Base-by-base conservation (phyloP, 1,139 yeast genomes). In the Pichia sp. region DNA sequence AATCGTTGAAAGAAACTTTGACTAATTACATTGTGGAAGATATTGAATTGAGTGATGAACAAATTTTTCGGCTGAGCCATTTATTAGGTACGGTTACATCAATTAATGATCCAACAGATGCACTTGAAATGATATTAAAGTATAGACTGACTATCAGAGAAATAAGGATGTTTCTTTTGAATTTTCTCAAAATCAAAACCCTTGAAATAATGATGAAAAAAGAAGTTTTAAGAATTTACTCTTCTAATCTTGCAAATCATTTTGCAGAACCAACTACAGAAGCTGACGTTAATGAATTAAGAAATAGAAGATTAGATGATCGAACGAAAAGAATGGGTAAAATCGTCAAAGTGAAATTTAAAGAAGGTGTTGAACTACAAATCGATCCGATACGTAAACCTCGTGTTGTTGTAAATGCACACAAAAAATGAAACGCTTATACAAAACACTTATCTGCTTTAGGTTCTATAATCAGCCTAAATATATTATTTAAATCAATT, bases 131-230 rank as follows among this genome's bases (percentile, higher is more conserved):
- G 49, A 58, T 60, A 31, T 42, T 55, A 25, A 76, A 76, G 52
- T 62, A 66, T 36, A 56, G 59, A 4, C 55, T 74, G 34, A 74
- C 80, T 1, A 54, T 71, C 1, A 55, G 54, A 12, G 81, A 76
- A 51, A 65, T 76, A 35, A 57, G 62, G 28, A 61, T 67, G 30
- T 60, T 72, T 39, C 52, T 73, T 12, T 47, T 55, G 12, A 71
- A 69, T 46, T 69, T 65, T 47, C 70, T 67, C 6, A 60, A 60
- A 23, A 38, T 60, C 24, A 53, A 52, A 39, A 47, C 41, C 6
- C 46, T 49, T 16, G 67, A 62, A 43, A 35, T 37, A 3, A 42
- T 47, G 23, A 44, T 63, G 33, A 61, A 52, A 36, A 52, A 48
- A 31, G 53, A 46, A 20, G 34, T 41, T 29, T 35, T 26, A 11